These are phyloP conservation scores for Ogataea allantospora DNA, from an alignment of 805 yeast genomes.

Conservation along the genomic window DNA sequence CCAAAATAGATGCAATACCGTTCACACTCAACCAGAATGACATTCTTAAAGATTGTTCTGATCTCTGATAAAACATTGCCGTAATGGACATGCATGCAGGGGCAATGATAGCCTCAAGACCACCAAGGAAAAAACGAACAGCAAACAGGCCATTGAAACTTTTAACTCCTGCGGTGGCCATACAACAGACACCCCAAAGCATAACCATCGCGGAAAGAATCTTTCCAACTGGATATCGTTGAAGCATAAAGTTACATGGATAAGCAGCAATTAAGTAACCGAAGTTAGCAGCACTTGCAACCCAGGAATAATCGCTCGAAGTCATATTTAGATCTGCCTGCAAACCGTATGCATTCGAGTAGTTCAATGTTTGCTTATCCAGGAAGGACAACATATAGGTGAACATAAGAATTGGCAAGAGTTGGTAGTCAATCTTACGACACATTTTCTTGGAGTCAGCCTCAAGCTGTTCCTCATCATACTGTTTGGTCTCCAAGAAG, in stretches of 20 bases:
- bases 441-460: constrained; percentile 3
- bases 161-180: constrained; percentile 46
- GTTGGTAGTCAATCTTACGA: constrained; percentile 43
- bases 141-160: constrained; percentile 36
- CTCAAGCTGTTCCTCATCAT: constrained; percentile 4
- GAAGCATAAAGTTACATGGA: constrained; percentile 45
- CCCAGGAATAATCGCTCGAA: constrained; percentile 42
- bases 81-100: constrained; percentile 34
- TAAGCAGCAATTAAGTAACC: constrained; percentile 47
- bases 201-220: constrained; percentile 35
- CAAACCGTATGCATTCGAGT: constrained; percentile 44
- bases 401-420: constrained; percentile 48
- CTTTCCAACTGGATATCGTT: constrained; percentile 46
- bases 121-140: constrained; percentile 35
- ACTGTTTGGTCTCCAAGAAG: constrained; percentile 5
- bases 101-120: constrained; percentile 37
- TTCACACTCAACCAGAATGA: constrained; percentile 44
- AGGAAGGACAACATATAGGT: constrained; percentile 47
- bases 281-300: constrained; percentile 35
- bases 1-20: constrained; percentile 46
- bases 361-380: constrained; percentile 54
- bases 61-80: constrained; percentile 31
- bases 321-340: constrained; percentile 35
- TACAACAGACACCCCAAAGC: constrained; percentile 48
- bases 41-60: constrained; percentile 34